Percentiles rank a stretch among this genome's conserved stretches.
These are phyloP conservation scores for Pontederia crassipes DNA, from an alignment of 176 grass and related monocot species.

Conservation along the genomic window DNA sequence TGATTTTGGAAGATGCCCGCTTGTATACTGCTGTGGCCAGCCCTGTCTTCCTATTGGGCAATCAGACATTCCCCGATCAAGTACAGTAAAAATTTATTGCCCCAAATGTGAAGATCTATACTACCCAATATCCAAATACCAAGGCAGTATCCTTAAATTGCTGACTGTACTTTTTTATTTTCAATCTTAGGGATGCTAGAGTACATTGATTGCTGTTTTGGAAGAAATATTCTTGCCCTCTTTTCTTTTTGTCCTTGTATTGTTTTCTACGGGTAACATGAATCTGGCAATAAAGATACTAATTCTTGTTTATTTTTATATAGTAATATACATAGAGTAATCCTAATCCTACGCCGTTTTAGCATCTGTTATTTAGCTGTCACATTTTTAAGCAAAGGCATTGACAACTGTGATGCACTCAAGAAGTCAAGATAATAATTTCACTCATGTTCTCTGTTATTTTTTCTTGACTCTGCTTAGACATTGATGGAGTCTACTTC, in stretches of 20 bases:
- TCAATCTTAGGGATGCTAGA: no score
- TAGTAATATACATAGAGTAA: no score
- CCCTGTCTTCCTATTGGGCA: constrained; percentile 71
- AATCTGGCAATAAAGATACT: no score
- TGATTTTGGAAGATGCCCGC: constrained; percentile 74
- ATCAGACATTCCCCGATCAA: constrained; percentile 58
- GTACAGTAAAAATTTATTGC: constrained; percentile 80
- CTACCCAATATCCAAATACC: constrained; percentile 84
- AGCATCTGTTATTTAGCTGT: no score
- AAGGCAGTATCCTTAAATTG: constrained; percentile 67
- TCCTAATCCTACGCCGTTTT: no score
- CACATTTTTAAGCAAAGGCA: no score
- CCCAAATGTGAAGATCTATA: constrained; percentile 90
- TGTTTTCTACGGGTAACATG: constrained; percentile 14
- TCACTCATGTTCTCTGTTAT: not conserved
- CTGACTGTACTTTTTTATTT: no score
- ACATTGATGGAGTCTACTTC: constrained; percentile 47
- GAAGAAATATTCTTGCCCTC: no score
- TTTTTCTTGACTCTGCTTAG: constrained; percentile 56
- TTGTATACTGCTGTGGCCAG: constrained; percentile 70
- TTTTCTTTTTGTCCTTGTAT: constrained; percentile 26
- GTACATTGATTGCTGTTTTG: no score
- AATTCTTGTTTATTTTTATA: no score
- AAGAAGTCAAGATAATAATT: no score
- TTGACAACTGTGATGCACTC: no score